phyloP scores from a whole-genome alignment of 345 rosid species.

The Camelina neglecta region DNA sequence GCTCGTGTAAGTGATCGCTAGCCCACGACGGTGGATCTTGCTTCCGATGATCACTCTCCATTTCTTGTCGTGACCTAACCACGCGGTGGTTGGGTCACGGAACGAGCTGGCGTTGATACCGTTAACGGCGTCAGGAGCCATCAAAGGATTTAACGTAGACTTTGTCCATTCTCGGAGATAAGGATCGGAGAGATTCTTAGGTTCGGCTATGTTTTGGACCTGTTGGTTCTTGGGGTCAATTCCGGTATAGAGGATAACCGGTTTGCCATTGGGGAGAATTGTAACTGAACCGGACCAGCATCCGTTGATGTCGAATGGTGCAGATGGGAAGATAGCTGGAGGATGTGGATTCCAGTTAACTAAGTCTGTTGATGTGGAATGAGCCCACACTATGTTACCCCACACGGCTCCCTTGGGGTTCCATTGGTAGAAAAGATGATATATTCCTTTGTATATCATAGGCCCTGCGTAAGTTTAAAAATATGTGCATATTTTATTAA shows the following conservation, averaged over 20 bases:
- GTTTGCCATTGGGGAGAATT: conserved; percentile 53
- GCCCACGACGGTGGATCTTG: conserved; percentile 49
- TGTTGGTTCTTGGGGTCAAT: conserved; percentile 47
- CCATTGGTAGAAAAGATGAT: conserved; percentile 77
- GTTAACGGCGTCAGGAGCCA: conserved; percentile 49
- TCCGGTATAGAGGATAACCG: conserved; percentile 75
- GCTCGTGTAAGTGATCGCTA: conserved; percentile 60
- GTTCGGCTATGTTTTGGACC: conserved; percentile 69
- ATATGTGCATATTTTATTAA: not conserved
- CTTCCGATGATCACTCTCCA: conserved; percentile 74
- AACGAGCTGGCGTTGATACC: conserved; percentile 63
- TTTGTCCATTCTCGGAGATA: conserved; percentile 71
- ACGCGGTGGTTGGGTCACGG: conserved; percentile 88
- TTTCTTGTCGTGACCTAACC: conserved; percentile 58
- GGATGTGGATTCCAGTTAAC: conserved; percentile 70
- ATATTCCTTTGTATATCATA: conserved; percentile 72
- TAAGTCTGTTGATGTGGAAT: conserved; percentile 75
- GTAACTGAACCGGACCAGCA: conserved; percentile 84
- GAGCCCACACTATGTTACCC: conserved; percentile 88
- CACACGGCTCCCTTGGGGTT: conserved; percentile 72
- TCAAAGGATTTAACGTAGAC: conserved; percentile 58
- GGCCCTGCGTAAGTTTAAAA: conserved; percentile 49
- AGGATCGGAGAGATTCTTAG: conserved; percentile 65
- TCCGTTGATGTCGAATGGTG: conserved; percentile 60
- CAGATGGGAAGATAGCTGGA: conserved; percentile 62